These are phyloP conservation scores for Atractiella rhizophila DNA, from an alignment of 768 basidiomycete genomes.

Conservation along the genomic window DNA sequence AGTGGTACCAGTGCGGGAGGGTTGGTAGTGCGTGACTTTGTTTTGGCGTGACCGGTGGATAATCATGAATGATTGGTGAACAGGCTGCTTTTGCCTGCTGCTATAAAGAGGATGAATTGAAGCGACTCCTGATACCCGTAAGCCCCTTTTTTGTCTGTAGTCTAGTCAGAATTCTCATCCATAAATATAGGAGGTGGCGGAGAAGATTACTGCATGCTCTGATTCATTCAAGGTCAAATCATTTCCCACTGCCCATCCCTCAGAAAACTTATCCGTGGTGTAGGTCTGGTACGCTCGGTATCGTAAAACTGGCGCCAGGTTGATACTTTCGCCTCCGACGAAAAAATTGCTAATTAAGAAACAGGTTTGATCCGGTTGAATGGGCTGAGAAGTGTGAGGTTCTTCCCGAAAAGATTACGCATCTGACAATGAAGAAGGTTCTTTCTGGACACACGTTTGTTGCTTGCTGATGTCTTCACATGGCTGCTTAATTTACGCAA, in stretches of 20 bases:
- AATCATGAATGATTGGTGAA: background rate
- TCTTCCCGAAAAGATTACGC: too few relatives aligned
- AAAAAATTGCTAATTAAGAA: too few relatives aligned
- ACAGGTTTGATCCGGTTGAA: conserved; percentile 58
- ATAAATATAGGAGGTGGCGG: conserved; percentile 53
- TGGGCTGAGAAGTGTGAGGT: conserved; percentile 93
- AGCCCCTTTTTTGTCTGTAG: too few relatives aligned
- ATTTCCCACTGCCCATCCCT: conserved; percentile 3
- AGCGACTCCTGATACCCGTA: conserved; percentile 49
- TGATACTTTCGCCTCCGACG: too few relatives aligned
- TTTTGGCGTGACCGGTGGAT: background rate
- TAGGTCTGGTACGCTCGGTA: conserved; percentile 26
- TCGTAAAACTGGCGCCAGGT: conserved; percentile 72
- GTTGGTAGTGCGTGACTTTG: conserved; percentile 29
- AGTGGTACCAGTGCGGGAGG: conserved; percentile 89
- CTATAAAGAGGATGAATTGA: conserved; percentile 65
- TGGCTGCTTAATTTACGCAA: background rate
- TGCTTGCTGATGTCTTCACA: background rate
- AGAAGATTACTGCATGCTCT: conserved; percentile 35
- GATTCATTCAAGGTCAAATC: conserved; percentile 48
- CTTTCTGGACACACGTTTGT: conserved; percentile 45
- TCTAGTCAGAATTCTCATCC: too few relatives aligned
- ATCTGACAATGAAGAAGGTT: too few relatives aligned
- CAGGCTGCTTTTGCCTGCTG: conserved; percentile 46
- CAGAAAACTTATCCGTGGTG: conserved; percentile 5